Evolutionary conservation across 2,329 filamentous ascomycete species (phyloP), one percentile per base, ranked within the genome.

Genomic region (Phialophora chinensis): DNA sequence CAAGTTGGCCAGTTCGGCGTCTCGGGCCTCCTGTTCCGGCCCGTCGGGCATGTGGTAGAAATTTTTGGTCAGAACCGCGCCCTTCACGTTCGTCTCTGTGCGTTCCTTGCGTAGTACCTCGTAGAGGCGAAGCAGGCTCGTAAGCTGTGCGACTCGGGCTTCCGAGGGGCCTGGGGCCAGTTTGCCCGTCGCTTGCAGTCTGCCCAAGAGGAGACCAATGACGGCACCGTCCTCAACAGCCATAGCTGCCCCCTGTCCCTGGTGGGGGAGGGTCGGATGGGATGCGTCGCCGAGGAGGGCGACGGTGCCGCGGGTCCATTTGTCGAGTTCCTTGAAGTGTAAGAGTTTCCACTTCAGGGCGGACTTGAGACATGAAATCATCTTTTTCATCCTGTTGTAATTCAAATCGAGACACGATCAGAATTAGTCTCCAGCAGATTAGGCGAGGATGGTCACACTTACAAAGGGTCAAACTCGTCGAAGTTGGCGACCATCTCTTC

Each of bases 201-300:
- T 33, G 10, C 31, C 31, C 31, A 33, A 33, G 31, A 33, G 31
- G 31, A 33, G 31, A 8, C 31, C 31, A 33, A 33, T 33, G 31
- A 33, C 31, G 10, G 31, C 31, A 33, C 31, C 31, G 31, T 33
- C 31, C 10, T 33, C 31, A 3, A 33, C 31, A 11, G 31, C 31
- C 31, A 33, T 33, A 10, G 31, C 31, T 33, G 31, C 31, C 10
- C 31, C 31, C 31, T 77, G 74, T 0, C 73, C 74, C 75, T 87
- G 85, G 65, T 87, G 84, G 12, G 88, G 88, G 0, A 88, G 78
- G 71, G 90, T 90, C 0, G 88, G 88, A 73, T 91, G 89, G 0
- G 87, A 88, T 0, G 88, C 87, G 73, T 91, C 89, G 0, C 89
- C 89, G 0, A 91, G 75, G 0, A 90, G 75, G 0, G 82, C 87